These are phyloP conservation scores for Potentilla sterilis DNA, from an alignment of 306 rosid species.

Conservation along the genomic window DNA sequence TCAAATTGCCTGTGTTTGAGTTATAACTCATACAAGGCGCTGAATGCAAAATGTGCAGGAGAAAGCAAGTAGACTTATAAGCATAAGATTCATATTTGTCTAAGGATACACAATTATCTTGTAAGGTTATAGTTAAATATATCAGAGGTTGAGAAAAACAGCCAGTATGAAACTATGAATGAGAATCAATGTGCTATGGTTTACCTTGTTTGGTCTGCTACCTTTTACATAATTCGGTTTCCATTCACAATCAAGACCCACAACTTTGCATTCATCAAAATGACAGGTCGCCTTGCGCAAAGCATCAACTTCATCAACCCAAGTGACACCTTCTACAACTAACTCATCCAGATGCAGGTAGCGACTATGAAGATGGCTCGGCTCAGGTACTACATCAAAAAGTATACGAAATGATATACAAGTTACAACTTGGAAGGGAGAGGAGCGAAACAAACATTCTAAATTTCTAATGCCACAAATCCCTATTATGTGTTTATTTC, in stretches of 20 bases:
- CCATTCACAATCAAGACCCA: slow-evolving; percentile 99
- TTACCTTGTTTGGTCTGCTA: slow-evolving; percentile 79
- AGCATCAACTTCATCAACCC: slow-evolving; percentile 76
- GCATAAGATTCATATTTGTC: not conserved
- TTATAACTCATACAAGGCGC: not conserved
- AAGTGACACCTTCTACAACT: slow-evolving; percentile 49
- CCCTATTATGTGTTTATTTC: not conserved
- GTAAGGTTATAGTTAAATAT: slow-evolving; percentile 2
- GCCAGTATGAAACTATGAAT: not conserved
- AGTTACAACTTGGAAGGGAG: slow-evolving; percentile 16
- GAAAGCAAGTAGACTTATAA: not conserved
- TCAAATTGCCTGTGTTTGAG: not conserved
- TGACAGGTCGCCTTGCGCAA: slow-evolving; percentile 60
- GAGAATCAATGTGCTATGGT: not conserved
- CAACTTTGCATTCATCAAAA: slow-evolving; percentile 69
- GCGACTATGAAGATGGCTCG: slow-evolving; percentile 48
- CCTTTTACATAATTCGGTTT: slow-evolving; percentile 85
- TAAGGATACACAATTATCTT: not conserved
- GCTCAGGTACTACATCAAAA: slow-evolving; percentile 51
- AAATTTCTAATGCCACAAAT: not conserved
- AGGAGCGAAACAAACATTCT: not conserved
- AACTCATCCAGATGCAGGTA: slow-evolving; percentile 68
- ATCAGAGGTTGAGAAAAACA: not conserved
- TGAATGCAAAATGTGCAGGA: not conserved
- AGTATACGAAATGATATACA: not conserved